These are phyloP conservation scores for Fusarium xyrophilum DNA, from an alignment of 2,329 filamentous ascomycete genomes.

Conservation along the genomic window DNA sequence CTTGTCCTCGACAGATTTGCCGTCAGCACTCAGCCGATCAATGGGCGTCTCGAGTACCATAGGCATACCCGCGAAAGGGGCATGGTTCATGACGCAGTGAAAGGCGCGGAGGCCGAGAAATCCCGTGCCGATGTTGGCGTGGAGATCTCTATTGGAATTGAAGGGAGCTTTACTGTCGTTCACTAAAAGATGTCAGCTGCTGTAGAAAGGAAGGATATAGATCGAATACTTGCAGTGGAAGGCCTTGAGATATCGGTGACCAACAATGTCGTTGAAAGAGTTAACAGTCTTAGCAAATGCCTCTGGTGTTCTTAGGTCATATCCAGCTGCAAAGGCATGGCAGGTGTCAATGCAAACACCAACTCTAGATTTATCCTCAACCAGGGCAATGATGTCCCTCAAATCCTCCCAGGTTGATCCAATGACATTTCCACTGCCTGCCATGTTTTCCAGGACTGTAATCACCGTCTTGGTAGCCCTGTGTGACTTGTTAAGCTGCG, in stretches of 20 bases:
- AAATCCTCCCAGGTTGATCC: slow-evolving; percentile 88
- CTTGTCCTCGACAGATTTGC: slow-evolving; percentile 77
- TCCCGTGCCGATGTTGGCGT: slow-evolving; percentile 95
- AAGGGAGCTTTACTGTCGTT: slow-evolving; percentile 97
- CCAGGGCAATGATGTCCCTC: slow-evolving; percentile 78
- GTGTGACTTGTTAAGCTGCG: slow-evolving; percentile 83
- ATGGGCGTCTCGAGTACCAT: slow-evolving; percentile 98
- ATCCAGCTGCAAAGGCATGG: slow-evolving; percentile 92
- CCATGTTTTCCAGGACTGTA: slow-evolving; percentile 95
- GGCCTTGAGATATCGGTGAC: slow-evolving; percentile 79
- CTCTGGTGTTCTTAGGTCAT: slow-evolving; percentile 80
- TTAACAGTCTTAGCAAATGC: slow-evolving; percentile 76
- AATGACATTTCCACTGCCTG: slow-evolving; percentile 84
- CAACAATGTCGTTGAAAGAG: slow-evolving; percentile 79
- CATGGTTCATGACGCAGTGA: slow-evolving; percentile 87
- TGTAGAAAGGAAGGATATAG: neutral
- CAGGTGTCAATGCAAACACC: slow-evolving; percentile 98
- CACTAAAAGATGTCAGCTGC: slow-evolving; percentile 51
- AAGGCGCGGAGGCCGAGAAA: slow-evolving; percentile 91
- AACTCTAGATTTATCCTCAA: slow-evolving; percentile 82
- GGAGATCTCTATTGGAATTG: slow-evolving; percentile 81
- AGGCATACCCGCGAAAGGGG: slow-evolving; percentile 76
- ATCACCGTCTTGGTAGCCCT: slow-evolving; percentile 76
- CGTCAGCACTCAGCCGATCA: slow-evolving; percentile 70
- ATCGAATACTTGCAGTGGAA: slow-evolving; percentile 65